phyloP scores from a whole-genome alignment of 805 yeast genomes.

The Millerozyma miso region DNA sequence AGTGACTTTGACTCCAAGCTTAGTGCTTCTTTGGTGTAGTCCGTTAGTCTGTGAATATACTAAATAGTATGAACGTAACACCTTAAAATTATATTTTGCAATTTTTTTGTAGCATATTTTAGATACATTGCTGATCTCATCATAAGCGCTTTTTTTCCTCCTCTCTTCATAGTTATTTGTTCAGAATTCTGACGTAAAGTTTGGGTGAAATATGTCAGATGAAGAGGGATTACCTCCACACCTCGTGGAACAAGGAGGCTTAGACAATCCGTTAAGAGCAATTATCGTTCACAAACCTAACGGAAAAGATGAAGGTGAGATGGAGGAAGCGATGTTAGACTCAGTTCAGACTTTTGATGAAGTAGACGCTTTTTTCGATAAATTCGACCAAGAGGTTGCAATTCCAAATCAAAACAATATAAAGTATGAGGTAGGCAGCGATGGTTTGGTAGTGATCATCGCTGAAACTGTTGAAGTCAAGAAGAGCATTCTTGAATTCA shows the following conservation, averaged over 20 bases:
- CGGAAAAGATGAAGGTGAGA: slow-evolving; percentile 35
- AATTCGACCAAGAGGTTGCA: slow-evolving; percentile 48
- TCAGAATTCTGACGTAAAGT: neutral
- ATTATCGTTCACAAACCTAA: slow-evolving; percentile 38
- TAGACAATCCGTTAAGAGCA: slow-evolving; percentile 46
- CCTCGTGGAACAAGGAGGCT: slow-evolving; percentile 20
- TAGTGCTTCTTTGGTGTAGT: neutral
- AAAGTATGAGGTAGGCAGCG: slow-evolving; percentile 59
- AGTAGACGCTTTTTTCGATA: slow-evolving; percentile 49
- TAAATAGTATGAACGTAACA: neutral
- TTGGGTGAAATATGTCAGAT: slow-evolving; percentile 1
- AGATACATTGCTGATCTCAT: neutral
- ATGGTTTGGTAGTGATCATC: slow-evolving; percentile 54
- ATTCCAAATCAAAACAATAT: slow-evolving; percentile 52
- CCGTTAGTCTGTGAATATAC: neutral
- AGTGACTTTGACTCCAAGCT: neutral
- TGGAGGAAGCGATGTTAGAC: slow-evolving; percentile 47
- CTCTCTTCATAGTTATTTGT: neutral
- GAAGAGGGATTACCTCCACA: slow-evolving; percentile 7
- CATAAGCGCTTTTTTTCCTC: neutral
- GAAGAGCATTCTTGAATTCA: slow-evolving; percentile 36
- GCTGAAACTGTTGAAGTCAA: slow-evolving; percentile 40
- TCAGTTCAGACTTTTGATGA: slow-evolving; percentile 43
- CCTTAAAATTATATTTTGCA: neutral
- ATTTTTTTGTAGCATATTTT: neutral